Conservation (phyloP, 768 basidiomycete species). For the Pulveroboletus ravenelii region DNA sequence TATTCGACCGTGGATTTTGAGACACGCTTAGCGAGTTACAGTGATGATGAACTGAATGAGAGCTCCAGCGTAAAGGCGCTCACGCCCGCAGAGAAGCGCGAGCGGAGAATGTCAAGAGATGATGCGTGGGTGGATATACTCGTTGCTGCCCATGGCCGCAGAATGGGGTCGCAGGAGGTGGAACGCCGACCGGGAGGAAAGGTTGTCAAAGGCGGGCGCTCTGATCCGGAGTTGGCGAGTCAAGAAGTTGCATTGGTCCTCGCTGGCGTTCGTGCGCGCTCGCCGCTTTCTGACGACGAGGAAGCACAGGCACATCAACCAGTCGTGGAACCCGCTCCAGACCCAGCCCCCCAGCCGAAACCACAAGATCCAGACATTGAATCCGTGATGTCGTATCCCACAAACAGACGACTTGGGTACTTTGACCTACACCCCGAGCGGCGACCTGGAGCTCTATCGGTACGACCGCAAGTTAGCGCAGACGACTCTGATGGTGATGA, state of each 20-base stretch:
- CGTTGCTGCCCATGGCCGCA: conserved; percentile 52
- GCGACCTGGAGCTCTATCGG: conserved; percentile 34
- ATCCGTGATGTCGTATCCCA: conserved; percentile 34
- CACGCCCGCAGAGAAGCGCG: conserved; percentile 40
- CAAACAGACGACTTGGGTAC: conserved; percentile 50
- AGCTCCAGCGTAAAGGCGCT: conserved; percentile 36
- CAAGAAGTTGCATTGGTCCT: conserved; percentile 70
- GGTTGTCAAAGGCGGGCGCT: conserved; percentile 34
- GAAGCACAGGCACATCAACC: conserved; percentile 27
- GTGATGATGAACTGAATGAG: conserved; percentile 42
- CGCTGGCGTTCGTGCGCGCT: conserved; percentile 45
- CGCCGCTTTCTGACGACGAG: conserved; percentile 40
- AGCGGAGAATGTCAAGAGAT: conserved; percentile 45
- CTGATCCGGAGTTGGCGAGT: conserved; percentile 68
- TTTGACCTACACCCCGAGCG: conserved; percentile 80
- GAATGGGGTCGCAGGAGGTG: conserved; percentile 55
- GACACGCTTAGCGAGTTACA: conserved; percentile 67
- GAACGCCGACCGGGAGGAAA: conserved; percentile 29
- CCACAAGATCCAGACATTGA: conserved; percentile 50
- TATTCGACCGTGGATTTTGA: conserved; percentile 81
- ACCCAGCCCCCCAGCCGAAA: conserved; percentile 24
- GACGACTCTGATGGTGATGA: conserved; percentile 35
- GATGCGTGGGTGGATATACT: conserved; percentile 90
- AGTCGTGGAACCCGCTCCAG: conserved; percentile 6
- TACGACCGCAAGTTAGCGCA: conserved; percentile 26